phyloP scores from a whole-genome alignment of 2,329 filamentous ascomycete genomes.

The Chaetomium olivaceum region DNA sequence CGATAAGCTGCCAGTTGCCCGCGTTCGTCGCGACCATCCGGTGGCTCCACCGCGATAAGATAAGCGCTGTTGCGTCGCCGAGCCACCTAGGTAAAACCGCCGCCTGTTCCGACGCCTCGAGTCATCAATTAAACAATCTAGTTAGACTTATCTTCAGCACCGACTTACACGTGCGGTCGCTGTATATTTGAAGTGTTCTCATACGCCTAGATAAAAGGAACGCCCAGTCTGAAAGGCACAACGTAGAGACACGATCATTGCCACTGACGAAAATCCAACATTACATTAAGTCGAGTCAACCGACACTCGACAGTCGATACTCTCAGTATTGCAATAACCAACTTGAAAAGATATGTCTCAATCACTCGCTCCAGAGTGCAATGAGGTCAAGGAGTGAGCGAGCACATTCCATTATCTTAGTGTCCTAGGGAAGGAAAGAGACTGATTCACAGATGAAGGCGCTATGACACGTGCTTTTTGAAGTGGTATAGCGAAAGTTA shows the following conservation, averaged over 20 bases:
- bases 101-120: no score
- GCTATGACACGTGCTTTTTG: slow-evolving; percentile 94
- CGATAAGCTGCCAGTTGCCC: not conserved
- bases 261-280: not conserved
- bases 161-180: not conserved
- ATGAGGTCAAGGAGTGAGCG: slow-evolving; percentile 88
- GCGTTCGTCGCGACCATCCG: not conserved
- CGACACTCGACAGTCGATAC: not conserved
- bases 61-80: not conserved
- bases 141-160: no score
- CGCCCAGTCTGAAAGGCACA: not conserved
- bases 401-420: not conserved
- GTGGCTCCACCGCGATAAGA: slow-evolving; percentile 10
- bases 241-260: not conserved
- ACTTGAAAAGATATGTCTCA: slow-evolving; percentile 69
- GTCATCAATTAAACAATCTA: no score
- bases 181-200: not conserved
- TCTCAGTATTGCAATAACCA: not conserved
- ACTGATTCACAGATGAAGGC: slow-evolving; percentile 51
- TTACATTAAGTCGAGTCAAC: not conserved
- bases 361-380: slow-evolving; percentile 91
- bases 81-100: not conserved
- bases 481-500: slow-evolving; percentile 99
- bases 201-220: not conserved
- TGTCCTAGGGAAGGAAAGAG: not conserved